These are phyloP conservation scores for Hordeum vulgare DNA, from an alignment of 176 grass and related monocot species.

Conservation along the genomic window MorexV3_pseudomolecules_assembly NC_058519.1:143838553-143839052, in stretches of 20 bases:
- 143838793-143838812: background rate
- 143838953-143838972: background rate
- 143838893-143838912: background rate
- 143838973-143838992: conserved; percentile 19
- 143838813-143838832: background rate
- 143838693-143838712: background rate
- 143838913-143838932: conserved; percentile 7
- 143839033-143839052: background rate
- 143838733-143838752: background rate
- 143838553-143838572: too few relatives aligned
- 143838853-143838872: background rate
- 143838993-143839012: conserved; percentile 10
- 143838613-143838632: background rate
- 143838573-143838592: background rate
- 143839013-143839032: conserved; percentile 7
- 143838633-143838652: background rate
- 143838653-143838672: background rate
- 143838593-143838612: background rate
- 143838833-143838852: background rate
- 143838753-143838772: background rate
- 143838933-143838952: background rate
- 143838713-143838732: background rate
- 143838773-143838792: background rate
- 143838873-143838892: background rate
- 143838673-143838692: background rate